Evolutionary conservation across 1,284 basidiomycete genomes (phyloP), one percentile per base, ranked within the genome.

Genomic region (Boletus hoseneyae): DNA sequence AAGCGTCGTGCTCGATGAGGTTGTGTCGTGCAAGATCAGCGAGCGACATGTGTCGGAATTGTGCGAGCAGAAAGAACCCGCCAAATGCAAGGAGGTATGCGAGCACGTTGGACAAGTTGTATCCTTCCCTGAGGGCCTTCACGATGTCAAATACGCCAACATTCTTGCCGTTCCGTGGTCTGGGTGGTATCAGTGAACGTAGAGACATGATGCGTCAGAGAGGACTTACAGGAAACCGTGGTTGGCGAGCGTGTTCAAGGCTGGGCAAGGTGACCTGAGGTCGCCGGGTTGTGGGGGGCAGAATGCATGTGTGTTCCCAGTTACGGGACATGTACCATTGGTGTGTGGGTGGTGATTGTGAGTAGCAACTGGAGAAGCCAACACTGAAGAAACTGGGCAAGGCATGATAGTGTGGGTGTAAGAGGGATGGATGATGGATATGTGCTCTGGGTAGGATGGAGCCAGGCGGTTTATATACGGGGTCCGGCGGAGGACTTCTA

Each of bases 1-100:
- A 74, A 2, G 73, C 78, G 46, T 82, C 70, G 53, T 82, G 80
- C n/a, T 78, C 70, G 52, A 82, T 77, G 13, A 73, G 64, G 50
- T 62, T 62, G 40, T 69, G 73, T 19, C 60, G 48, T 1, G 73
- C 73, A 9, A 76, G 71, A 33, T 69, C 61, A 9, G 64, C 66
- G 15, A 82, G 73, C 12, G 68, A 69, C 56, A 73, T 54, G 0
- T 43, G 10, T 10, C 59, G 60, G 40, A 52, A 67, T 39, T 68
- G 62, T 1, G 58, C 56, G 33, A 66, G 68, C 23, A 71, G 41
- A 19, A 59, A 33, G 9, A 65, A 32, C 4, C 62, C 65, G 4
- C 60, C 58, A 39, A 67, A 65, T 3, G 67, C 49, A 35, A 71
- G 55, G 50, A 68, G 19, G 32, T 59, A 60, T 11, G 74, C 64